Conservation (phyloP, 441 rosid species). For the Pelargonium fulgidum region DNA sequence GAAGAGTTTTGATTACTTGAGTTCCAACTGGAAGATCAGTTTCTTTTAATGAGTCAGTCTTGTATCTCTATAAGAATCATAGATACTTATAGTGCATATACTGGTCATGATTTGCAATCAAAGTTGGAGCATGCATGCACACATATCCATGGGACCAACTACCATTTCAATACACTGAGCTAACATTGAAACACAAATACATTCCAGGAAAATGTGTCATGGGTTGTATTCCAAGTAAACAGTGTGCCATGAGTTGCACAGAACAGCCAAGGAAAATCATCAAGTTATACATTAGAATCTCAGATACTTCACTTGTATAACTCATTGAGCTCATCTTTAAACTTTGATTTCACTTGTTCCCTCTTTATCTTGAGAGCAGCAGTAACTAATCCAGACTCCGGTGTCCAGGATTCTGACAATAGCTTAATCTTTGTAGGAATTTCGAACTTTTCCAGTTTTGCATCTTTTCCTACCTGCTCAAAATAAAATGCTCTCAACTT, state of each 20-base stretch:
- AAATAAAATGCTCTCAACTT: slow-evolving; percentile 6
- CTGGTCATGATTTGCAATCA: no score
- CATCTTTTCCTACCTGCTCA: slow-evolving; percentile 55
- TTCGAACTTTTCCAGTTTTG: slow-evolving; percentile 71
- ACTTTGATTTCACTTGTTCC: slow-evolving; percentile 61
- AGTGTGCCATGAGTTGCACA: background rate
- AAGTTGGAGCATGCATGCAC: no score
- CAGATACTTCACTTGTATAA: slow-evolving; percentile 37
- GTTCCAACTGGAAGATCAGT: no score
- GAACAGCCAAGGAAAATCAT: background rate
- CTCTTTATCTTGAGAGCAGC: slow-evolving; percentile 85
- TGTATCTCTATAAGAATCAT: no score
- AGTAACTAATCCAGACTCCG: slow-evolving; percentile 75
- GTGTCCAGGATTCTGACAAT: slow-evolving; percentile 77
- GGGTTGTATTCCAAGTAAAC: background rate
- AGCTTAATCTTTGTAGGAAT: slow-evolving; percentile 69
- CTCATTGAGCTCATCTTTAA: slow-evolving; percentile 59
- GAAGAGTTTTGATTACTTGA: no score
- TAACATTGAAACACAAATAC: no score
- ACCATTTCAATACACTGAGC: no score
- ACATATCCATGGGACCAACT: no score
- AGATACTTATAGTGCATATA: no score
- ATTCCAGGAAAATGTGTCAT: no score
- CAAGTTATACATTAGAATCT: background rate
- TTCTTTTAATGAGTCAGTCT: no score